These are phyloP conservation scores for Shiraia sp. DNA, from an alignment of 2,329 filamentous ascomycete species.

Conservation along the genomic window DNA sequence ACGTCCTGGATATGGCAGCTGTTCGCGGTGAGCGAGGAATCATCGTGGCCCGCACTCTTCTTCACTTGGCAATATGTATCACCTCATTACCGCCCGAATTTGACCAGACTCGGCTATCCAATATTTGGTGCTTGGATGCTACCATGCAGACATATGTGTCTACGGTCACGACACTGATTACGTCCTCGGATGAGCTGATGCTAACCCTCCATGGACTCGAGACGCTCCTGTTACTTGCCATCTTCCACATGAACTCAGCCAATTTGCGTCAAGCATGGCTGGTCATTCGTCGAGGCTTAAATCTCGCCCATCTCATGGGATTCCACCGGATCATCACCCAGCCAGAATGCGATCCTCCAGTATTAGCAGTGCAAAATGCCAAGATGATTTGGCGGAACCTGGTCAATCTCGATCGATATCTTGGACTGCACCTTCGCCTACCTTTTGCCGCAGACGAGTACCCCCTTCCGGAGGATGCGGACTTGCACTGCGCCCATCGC, in stretches of 20 bases:
- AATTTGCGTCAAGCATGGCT: slow-evolving; percentile 42
- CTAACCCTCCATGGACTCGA: slow-evolving; percentile 43
- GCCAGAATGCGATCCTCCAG: slow-evolving; percentile 19
- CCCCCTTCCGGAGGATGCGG: slow-evolving; percentile 22
- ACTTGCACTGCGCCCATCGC: slow-evolving; percentile 26
- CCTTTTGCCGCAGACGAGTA: slow-evolving; percentile 42
- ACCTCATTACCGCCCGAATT: slow-evolving; percentile 39
- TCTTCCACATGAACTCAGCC: slow-evolving; percentile 35
- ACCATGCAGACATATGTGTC: slow-evolving; percentile 39
- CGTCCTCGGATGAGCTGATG: slow-evolving; percentile 39
- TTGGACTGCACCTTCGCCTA: slow-evolving; percentile 41
- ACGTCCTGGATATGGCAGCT: slow-evolving; percentile 37
- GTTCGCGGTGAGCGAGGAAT: slow-evolving; percentile 31
- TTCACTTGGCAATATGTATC: slow-evolving; percentile 42
- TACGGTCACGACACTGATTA: slow-evolving; percentile 35
- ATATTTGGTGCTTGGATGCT: slow-evolving; percentile 38
- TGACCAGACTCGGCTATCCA: slow-evolving; percentile 25
- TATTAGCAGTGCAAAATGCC: slow-evolving; percentile 31
- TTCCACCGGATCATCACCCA: slow-evolving; percentile 40
- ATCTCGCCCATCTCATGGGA: slow-evolving; percentile 42
- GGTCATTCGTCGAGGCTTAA: slow-evolving; percentile 36
- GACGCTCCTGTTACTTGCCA: slow-evolving; percentile 34
- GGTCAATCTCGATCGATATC: slow-evolving; percentile 36
- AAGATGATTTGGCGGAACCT: slow-evolving; percentile 35
- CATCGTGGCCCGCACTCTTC: slow-evolving; percentile 40